Evolutionary conservation across 2,329 filamentous ascomycete genomes (phyloP).

Genomic region (Colletotrichum tropicicola): DNA sequence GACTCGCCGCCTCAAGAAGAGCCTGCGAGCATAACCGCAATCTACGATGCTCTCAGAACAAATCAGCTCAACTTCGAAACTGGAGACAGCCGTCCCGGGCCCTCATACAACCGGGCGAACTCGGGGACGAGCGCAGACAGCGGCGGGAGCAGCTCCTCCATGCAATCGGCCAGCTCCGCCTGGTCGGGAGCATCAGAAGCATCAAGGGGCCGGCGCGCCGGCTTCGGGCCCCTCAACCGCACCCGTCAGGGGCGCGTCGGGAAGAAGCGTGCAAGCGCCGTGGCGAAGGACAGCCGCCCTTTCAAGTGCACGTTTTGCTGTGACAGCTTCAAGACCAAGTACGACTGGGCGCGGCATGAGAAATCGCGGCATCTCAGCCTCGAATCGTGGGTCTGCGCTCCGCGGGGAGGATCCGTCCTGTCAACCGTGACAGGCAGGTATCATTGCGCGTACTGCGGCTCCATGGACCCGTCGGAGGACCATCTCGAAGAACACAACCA

Average conservation of each 20-base stretch:
- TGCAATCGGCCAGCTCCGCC: constrained; percentile 9
- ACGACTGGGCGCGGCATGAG: constrained; percentile 60
- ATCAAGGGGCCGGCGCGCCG: not conserved
- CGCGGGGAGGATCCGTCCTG: constrained; percentile 30
- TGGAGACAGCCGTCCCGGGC: not conserved
- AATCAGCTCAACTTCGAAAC: no score
- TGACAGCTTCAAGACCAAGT: constrained; percentile 53
- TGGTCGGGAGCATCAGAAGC: constrained; percentile 11
- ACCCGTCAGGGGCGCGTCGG: not conserved
- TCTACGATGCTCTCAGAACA: constrained; percentile 36
- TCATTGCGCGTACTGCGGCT: constrained; percentile 37
- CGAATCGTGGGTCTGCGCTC: constrained; percentile 54
- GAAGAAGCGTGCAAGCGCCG: not conserved
- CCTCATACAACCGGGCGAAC: not conserved
- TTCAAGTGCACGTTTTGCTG: constrained; percentile 57
- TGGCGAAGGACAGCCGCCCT: constrained; percentile 10
- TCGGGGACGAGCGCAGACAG: constrained; percentile 16
- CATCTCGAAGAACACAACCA: constrained; percentile 38
- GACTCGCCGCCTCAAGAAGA: constrained; percentile 43
- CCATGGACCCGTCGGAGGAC: constrained; percentile 30
- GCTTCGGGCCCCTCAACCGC: not conserved
- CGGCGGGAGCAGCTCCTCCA: constrained; percentile 8
- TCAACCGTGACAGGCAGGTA: constrained; percentile 33
- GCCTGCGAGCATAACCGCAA: constrained; percentile 38
- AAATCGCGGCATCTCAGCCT: constrained; percentile 55